Base-by-base conservation (phyloP, 306 rosid genomes). In the Dryas drummondii region DNA sequence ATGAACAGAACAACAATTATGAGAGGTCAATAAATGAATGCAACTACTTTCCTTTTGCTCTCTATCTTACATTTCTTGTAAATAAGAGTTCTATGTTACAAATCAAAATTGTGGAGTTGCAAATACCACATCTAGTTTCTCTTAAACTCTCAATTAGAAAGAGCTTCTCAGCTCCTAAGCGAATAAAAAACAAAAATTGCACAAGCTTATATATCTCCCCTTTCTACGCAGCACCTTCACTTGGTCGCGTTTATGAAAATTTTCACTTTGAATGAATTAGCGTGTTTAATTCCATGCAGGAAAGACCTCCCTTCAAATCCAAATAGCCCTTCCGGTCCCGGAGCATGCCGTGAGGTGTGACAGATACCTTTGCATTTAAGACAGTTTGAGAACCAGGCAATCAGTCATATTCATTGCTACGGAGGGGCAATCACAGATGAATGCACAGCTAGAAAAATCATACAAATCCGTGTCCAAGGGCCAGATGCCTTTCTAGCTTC, bases 101-200 rank as follows among this genome's bases (percentile, higher is more conserved):
- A 86, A 92, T 87, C 97, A 94, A 94, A 94, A 96, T 86, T 91
- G 91, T 81, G 86, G 88, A 76, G 90, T 79, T 82, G 94, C 82
- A 81, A 85, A 86, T 48, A 88, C 91, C 97, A 87, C 91, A 81
- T 90, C 86, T 84, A 68, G 85, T 84, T 84, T 81, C 86, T 81
- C 88, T 86, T 82, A 60, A 83, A 87, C 77, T 80, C 88, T 82
- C 86, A 84, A 88, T 84, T 86, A 86, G 88, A 82, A 84, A 83
- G 85, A 79, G 85, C 83, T 66, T 27, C 73, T 80, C 84, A 78
- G 84, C 88, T 84, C 79, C 83, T 53, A 57, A 13, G 76, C 82
- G 85, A 86, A 82, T 80, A 68, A 78, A 79, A 80, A 68, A 76
- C 80, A 65, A 84, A 84, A 84, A 84, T 75, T 72, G 84, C 87